phyloP scores from a whole-genome alignment of 106 monocot genomes.

The Platanthera guangdongensis region DNA sequence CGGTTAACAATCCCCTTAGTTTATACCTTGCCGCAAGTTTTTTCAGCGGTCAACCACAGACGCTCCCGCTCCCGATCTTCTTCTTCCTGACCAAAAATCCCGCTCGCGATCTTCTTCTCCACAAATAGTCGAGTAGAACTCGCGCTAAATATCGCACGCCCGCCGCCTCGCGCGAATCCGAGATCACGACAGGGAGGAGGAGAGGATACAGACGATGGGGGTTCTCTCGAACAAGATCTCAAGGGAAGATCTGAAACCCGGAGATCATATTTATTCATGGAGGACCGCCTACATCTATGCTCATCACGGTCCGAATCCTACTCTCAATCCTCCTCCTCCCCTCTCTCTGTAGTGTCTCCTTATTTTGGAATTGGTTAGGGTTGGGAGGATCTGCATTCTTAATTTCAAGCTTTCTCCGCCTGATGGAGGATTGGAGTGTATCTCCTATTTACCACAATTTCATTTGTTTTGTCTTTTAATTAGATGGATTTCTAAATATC shows the following conservation, averaged over 20 bases:
- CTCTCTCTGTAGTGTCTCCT: not conserved
- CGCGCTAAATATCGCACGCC: no score
- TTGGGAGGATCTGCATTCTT: not conserved
- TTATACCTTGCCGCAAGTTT: no score
- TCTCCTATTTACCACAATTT: not conserved
- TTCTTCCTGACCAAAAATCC: no score
- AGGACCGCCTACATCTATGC: constrained; percentile 55
- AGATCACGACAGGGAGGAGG: not conserved
- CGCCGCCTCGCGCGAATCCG: not conserved
- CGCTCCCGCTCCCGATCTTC: no score
- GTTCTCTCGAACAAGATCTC: constrained; percentile 47
- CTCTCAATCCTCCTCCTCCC: not conserved
- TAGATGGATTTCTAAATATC: not conserved
- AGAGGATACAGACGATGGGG: constrained; percentile 21
- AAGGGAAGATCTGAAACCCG: constrained; percentile 43
- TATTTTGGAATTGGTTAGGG: not conserved
- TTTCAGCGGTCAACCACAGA: no score
- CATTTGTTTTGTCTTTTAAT: not conserved
- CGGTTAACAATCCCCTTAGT: no score
- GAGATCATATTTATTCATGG: constrained; percentile 78
- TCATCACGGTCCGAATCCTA: constrained; percentile 42
- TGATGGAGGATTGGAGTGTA: not conserved
- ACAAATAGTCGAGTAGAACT: no score
- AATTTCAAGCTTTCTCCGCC: not conserved
- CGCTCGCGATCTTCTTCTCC: no score